Base-by-base conservation (phyloP, 2,329 filamentous ascomycete genomes). In the Diaporthe helianthi region DNA sequence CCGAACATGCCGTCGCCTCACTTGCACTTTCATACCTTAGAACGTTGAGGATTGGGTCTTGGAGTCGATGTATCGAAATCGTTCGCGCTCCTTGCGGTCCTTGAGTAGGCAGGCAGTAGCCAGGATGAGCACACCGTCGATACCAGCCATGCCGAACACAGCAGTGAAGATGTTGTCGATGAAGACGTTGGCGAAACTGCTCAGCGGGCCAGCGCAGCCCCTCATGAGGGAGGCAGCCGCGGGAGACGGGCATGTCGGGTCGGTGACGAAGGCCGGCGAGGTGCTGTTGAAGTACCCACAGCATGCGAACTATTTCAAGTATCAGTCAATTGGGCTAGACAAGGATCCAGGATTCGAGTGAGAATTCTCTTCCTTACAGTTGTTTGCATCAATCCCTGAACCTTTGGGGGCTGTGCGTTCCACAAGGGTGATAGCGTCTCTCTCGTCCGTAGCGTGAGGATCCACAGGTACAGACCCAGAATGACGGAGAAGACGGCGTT, bases 41-140 rank as follows among this genome's bases (percentile, higher is more conserved):
- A 86, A 87, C 38, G 83, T 80, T 79, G 71, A 79, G 79, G 72
- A 82, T 81, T 65, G 89, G 88, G 72, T 80, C 87, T 96, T 96
- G 84, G 93, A 89, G 76, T 95, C 92, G 75, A 96, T 94, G 76
- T 92, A 86, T 70, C 89, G 87, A 82, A 93, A 96, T 70, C 93
- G 86, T 79, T 92, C 89, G 76, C 89, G 88, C 82, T 96, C 93
- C 80, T 91, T 92, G 76, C 92, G 89, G 75, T 93, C 90, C 84
- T 94, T 94, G 75, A 93, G 84, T 53, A 96, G 84, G 80, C 93
- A 93, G 36, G 91, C 90, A 15, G 91, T 89, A 73, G 88, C 87
- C 68, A 95, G 82, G 73, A 95, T 81, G 60, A 95, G 83, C 64
- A 93, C 76, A 51, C 86, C 86, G 76, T 94, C 89, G 72, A 93